These are phyloP conservation scores for Xylaria palmicola DNA, from an alignment of 495 filamentous ascomycete species.

Conservation along the genomic window DNA sequence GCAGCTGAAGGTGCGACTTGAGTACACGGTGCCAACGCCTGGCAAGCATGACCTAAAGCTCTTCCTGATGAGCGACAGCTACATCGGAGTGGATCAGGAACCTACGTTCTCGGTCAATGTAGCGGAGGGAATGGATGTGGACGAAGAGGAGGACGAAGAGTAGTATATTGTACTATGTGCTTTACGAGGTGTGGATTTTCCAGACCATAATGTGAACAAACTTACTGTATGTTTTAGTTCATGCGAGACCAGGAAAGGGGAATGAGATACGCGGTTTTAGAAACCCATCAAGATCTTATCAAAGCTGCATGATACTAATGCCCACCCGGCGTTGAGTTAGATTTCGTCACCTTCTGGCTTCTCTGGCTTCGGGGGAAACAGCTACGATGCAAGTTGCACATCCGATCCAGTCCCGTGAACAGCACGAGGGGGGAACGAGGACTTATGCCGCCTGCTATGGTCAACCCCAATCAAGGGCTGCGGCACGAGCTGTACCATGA, in stretches of 20 bases:
- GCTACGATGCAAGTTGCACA: background rate
- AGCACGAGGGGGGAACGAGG: background rate
- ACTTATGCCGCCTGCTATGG: no score
- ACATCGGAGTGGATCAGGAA: constrained; percentile 95
- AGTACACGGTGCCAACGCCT: constrained; percentile 82
- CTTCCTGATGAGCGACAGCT: constrained; percentile 96
- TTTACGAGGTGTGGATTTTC: constrained; percentile 22
- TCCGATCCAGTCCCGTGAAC: background rate
- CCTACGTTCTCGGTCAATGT: constrained; percentile 81
- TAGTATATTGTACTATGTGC: constrained; percentile 3
- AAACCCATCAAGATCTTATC: constrained; percentile 13
- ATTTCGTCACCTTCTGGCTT: background rate
- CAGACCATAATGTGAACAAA: constrained; percentile 20
- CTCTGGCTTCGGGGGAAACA: background rate
- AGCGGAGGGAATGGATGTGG: constrained; percentile 93
- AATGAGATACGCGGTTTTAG: constrained; percentile 10
- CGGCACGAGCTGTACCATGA: background rate
- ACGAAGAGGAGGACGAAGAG: constrained; percentile 66
- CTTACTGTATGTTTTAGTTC: constrained; percentile 36
- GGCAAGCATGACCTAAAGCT: constrained; percentile 87
- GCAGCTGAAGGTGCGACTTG: constrained; percentile 73
- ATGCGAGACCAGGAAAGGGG: constrained; percentile 7
- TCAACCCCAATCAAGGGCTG: no score
- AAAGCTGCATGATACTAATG: no score
- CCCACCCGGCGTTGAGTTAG: no score